Evolutionary conservation across 768 basidiomycete species (phyloP).

Genomic region (Mycena latifolia): DNA sequence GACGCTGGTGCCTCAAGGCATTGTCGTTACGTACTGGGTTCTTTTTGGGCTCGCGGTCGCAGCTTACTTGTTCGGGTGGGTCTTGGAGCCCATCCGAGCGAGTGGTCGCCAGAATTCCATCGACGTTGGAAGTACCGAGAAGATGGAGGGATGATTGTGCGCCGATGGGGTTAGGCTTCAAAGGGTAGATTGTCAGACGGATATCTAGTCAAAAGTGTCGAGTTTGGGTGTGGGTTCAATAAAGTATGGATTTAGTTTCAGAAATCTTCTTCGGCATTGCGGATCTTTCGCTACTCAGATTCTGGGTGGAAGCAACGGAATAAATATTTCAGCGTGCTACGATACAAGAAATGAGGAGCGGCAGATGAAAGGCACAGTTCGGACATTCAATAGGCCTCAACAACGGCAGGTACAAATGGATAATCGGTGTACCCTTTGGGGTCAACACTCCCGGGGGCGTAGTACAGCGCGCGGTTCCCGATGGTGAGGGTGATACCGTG

Average conservation of each 20-base stretch:
- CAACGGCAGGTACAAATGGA: no score
- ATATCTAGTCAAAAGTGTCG: background rate
- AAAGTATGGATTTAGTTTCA: background rate
- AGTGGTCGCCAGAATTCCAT: background rate
- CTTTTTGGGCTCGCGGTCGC: constrained; percentile 33
- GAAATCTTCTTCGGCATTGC: no score
- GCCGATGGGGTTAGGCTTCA: background rate
- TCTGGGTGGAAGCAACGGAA: no score
- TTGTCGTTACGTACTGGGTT: constrained; percentile 31
- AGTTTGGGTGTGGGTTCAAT: background rate
- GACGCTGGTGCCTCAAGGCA: constrained; percentile 30
- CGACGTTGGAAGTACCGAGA: constrained; percentile 21
- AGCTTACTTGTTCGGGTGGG: constrained; percentile 34
- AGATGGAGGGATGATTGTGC: constrained; percentile 2
- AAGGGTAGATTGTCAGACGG: background rate
- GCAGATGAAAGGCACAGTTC: no score
- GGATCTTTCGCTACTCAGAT: no score
- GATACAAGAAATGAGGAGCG: no score
- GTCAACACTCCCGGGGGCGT: constrained; percentile 30
- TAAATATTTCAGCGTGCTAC: no score
- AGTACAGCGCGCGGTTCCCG: constrained; percentile 44
- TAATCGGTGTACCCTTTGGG: no score
- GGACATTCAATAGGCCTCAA: no score
- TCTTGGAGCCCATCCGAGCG: constrained; percentile 30
- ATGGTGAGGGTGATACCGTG: no score